Conservation (phyloP, 306 rosid species). For the Cucurbita maxima region DNA sequence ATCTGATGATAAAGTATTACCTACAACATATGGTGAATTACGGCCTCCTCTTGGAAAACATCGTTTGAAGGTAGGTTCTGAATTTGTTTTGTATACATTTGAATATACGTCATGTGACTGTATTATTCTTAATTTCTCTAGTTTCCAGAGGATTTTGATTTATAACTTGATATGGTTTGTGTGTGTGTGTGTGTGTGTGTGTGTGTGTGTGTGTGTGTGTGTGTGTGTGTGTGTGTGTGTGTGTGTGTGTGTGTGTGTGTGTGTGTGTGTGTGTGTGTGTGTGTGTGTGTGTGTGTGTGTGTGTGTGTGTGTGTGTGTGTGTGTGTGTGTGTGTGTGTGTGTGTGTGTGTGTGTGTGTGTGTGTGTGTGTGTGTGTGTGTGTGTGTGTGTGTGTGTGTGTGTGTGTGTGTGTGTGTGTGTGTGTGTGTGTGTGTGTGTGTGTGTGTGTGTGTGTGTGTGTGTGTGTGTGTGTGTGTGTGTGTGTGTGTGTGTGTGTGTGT, state of each 20-base stretch:
- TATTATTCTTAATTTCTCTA: background rate
- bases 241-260: background rate
- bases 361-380: no score
- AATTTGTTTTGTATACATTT: background rate
- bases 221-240: background rate
- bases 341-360: background rate
- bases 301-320: background rate
- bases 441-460: no score
- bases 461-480: no score
- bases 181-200: no score
- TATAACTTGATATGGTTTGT: background rate
- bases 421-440: no score
- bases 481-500: no score
- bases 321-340: background rate
- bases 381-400: no score
- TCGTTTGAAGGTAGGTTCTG: conserved; percentile 68
- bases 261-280: background rate
- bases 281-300: background rate
- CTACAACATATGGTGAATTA: conserved; percentile 87
- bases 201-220: background rate
- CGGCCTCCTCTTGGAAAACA: conserved; percentile 98
- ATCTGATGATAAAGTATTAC: conserved; percentile 63
- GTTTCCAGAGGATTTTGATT: background rate
- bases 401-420: no score
- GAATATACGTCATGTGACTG: background rate